Conservation (phyloP, 2,329 filamentous ascomycete species). For the Apiospora sp. region DNA sequence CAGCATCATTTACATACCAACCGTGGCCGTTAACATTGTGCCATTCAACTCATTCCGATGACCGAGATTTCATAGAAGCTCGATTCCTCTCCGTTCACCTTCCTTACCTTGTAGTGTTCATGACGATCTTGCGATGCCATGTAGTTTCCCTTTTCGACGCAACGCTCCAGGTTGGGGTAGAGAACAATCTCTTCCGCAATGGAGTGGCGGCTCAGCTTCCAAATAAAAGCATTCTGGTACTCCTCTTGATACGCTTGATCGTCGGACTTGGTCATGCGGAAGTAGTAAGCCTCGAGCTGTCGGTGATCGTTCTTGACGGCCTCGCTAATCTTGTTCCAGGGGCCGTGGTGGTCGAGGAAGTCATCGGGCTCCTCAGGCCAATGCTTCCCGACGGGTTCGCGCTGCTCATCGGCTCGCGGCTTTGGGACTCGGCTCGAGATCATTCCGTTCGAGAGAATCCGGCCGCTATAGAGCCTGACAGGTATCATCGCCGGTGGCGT, state of each 20-base stretch:
- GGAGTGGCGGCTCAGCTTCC: constrained; percentile 60
- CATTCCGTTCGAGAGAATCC: constrained; percentile 19
- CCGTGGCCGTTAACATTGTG: not conserved
- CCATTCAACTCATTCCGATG: not conserved
- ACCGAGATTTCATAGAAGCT: not conserved
- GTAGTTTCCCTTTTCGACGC: constrained; percentile 47
- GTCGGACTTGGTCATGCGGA: constrained; percentile 49
- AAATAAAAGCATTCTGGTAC: constrained; percentile 59
- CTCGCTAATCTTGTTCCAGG: constrained; percentile 23
- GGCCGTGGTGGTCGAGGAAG: not conserved
- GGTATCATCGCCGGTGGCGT: not conserved
- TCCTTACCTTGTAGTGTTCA: constrained; percentile 13
- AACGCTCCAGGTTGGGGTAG: constrained; percentile 54
- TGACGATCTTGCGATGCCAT: constrained; percentile 51
- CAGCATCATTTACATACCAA: not conserved
- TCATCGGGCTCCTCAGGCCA: constrained; percentile 2
- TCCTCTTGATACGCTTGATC: constrained; percentile 52
- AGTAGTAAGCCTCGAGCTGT: constrained; percentile 46
- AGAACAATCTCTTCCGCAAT: constrained; percentile 59
- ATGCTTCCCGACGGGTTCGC: not conserved
- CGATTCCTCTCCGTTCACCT: not conserved
- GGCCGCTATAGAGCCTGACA: not conserved
- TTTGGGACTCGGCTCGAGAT: not conserved
- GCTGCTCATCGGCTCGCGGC: not conserved
- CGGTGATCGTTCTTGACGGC: constrained; percentile 35